These are phyloP conservation scores for Abortiporus biennis DNA, from an alignment of 1,284 basidiomycete genomes.

Conservation along the genomic window DNA sequence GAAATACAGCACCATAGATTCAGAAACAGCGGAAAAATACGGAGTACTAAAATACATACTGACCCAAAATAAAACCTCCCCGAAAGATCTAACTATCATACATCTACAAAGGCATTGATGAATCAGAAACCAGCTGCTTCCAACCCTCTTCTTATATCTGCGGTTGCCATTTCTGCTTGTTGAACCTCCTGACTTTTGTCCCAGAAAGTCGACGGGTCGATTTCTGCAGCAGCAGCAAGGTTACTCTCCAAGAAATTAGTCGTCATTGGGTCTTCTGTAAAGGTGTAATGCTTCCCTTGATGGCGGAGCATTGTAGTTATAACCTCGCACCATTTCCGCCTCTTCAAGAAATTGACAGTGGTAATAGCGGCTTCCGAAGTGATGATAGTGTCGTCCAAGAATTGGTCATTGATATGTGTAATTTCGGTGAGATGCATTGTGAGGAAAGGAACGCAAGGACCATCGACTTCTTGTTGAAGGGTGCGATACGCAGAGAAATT, in stretches of 20 bases:
- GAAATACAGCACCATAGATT: slow-evolving; percentile 1
- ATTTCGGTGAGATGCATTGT: slow-evolving; percentile 59
- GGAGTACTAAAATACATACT: background rate
- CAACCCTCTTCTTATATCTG: slow-evolving; percentile 37
- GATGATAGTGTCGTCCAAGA: slow-evolving; percentile 30
- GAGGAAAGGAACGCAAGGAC: slow-evolving; percentile 62
- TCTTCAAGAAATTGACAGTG: slow-evolving; percentile 47
- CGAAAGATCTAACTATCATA: background rate
- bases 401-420: slow-evolving; percentile 48
- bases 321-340: slow-evolving; percentile 50
- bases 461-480: slow-evolving; percentile 43
- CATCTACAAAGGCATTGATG: background rate
- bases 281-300: slow-evolving; percentile 46
- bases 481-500: slow-evolving; percentile 53
- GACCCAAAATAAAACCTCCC: background rate
- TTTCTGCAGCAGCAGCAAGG: slow-evolving; percentile 32
- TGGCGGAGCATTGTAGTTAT: slow-evolving; percentile 51
- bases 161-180: slow-evolving; percentile 48
- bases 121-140: slow-evolving; percentile 16
- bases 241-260: slow-evolving; percentile 41
- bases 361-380: slow-evolving; percentile 14
- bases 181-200: slow-evolving; percentile 52
- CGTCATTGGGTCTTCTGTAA: slow-evolving; percentile 41
- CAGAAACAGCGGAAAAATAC: background rate
- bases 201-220: slow-evolving; percentile 43